Base-by-base conservation (phyloP, 2,329 filamentous ascomycete species). In the Corniculantispora saksenae region DNA sequence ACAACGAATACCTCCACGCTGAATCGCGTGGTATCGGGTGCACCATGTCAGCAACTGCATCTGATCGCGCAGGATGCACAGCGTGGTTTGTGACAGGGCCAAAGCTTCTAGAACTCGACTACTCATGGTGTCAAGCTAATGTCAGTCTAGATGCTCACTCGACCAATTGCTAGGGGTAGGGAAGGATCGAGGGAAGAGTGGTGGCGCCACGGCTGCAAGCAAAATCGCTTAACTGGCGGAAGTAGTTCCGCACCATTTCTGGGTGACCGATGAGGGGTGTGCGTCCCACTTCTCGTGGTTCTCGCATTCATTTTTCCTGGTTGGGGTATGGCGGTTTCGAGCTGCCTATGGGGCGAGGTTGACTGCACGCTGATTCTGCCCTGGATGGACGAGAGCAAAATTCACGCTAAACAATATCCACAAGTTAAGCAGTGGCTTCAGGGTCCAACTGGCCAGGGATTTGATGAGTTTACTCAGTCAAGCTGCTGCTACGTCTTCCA, bases 161-260 rank as follows among this genome's bases (percentile, higher is more conserved):
- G 43, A 48, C 7, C 17, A 59, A n/a, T 59, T 13, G 23, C 13
- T 27, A 17, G 43, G 19, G 53, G 19, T 12, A 8, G 53, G 21
- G 48, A 5, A 53, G 17, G 48, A 40, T 29, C 35, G 27, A 10
- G 15, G 15, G 23, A 21, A 35, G 19, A 32, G 27, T 54, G 48
- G 51, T 53, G 40, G 50, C 60, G 50, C 51, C 38, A n/a, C 51
- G 38, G 27, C 60, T 62, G 23, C 32, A 25, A 35, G 27, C 9
- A 56, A 29, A 55, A 47, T 62, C 60, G 60, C 51, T 62, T 62
- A 62, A 55, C n/a, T 13, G 23, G 27, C 60, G 60, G 60, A 62
- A 62, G 3, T 3, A 2, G 8, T 62, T 62, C 60, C 60, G 60
- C 60, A 27, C 40, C 23, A 19, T 35, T 10, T 23, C n/a, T 17